These are phyloP conservation scores for Eucalyptus cloeziana DNA, from an alignment of 345 rosid genomes.

Conservation along the genomic window DNA sequence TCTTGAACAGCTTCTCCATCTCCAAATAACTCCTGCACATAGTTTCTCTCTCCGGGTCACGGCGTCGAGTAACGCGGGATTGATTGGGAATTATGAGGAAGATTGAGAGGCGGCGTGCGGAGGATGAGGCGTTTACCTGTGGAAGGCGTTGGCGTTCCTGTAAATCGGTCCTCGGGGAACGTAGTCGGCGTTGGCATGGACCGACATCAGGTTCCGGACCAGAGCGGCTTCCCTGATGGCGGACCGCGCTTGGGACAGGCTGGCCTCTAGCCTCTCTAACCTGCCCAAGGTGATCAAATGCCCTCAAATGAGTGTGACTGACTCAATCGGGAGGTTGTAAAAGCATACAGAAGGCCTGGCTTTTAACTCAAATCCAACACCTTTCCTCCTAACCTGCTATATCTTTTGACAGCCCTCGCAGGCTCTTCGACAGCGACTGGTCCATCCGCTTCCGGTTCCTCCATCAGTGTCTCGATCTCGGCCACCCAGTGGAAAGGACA, in stretches of 20 bases:
- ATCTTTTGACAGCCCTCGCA: neutral
- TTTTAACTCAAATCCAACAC: neutral
- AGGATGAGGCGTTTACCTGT: neutral
- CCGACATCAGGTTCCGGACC: slow-evolving; percentile 6
- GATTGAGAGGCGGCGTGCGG: neutral
- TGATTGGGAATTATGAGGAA: neutral
- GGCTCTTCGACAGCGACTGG: neutral
- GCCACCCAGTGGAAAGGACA: neutral
- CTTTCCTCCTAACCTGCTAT: neutral
- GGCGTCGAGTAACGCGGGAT: neutral
- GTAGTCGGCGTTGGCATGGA: slow-evolving; percentile 7
- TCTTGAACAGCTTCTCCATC: slow-evolving; percentile 26
- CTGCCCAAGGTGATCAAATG: neutral
- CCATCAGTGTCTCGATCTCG: neutral
- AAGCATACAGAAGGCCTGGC: neutral
- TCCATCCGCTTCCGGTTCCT: neutral
- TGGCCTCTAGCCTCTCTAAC: slow-evolving; percentile 6
- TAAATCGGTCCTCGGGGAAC: slow-evolving; percentile 25
- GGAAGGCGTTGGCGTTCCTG: slow-evolving; percentile 22
- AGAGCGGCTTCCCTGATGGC: slow-evolving; percentile 19
- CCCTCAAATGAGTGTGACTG: neutral
- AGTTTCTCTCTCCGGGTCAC: neutral
- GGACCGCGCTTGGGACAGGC: slow-evolving; percentile 5
- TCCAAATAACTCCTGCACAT: slow-evolving; percentile 18
- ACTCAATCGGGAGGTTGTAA: neutral